A percentile compares a stretch with the other conserved stretches of the same genome.
These are phyloP conservation scores for Anisodus acutangulus DNA, from an alignment of 257 asterid genomes.

Conservation along the genomic window DNA sequence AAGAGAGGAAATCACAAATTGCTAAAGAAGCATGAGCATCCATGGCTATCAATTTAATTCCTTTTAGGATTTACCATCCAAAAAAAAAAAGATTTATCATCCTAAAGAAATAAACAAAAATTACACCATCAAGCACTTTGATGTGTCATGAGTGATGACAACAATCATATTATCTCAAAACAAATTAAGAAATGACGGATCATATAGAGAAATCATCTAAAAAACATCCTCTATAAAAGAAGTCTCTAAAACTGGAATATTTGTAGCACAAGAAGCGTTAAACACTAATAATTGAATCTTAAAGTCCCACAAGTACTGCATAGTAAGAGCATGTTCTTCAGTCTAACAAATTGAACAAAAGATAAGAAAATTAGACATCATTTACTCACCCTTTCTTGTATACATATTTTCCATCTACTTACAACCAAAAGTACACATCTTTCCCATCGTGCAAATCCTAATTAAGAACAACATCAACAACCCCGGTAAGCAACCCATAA, in stretches of 20 bases:
- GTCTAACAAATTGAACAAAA: neutral
- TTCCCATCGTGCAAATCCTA: slow-evolving; percentile 87
- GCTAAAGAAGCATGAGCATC: neutral
- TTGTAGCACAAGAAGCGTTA: neutral
- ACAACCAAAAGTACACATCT: slow-evolving; percentile 71
- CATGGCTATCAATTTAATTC: no score
- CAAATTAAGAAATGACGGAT: neutral
- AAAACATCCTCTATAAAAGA: no score
- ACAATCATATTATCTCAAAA: neutral
- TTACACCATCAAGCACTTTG: no score
- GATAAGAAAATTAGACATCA: neutral
- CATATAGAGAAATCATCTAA: no score
- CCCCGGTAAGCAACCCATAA: neutral
- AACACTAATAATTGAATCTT: neutral
- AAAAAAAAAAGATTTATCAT: no score
- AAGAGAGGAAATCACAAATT: neutral
- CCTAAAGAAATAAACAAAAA: no score
- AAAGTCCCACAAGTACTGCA: neutral
- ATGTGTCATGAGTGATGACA: neutral
- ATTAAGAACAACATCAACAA: slow-evolving; percentile 31
- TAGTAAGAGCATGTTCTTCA: neutral
- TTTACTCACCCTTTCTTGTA: slow-evolving; percentile 72
- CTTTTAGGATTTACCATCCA: no score
- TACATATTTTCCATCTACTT: slow-evolving; percentile 72
- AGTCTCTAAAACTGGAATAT: no score